Percentiles rank a stretch among this genome's conserved stretches.
These are phyloP conservation scores for Yamadazyma trypodendri DNA, from an alignment of 1,139 yeast species.

Conservation along the genomic window DNA sequence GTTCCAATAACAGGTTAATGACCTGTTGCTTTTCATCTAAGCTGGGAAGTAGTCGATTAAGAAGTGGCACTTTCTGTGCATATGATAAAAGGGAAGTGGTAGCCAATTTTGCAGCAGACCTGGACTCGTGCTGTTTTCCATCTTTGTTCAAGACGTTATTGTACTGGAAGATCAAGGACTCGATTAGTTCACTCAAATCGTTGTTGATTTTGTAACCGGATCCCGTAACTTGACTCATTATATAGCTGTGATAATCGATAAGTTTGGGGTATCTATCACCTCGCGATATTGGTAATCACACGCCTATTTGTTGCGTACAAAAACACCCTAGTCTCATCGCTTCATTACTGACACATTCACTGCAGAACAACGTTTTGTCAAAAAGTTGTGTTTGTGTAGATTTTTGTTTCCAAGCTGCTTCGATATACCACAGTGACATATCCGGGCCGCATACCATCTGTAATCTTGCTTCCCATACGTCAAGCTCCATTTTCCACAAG, in stretches of 20 bases:
- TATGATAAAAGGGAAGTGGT: slow-evolving; percentile 11
- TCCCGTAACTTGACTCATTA: slow-evolving; percentile 1
- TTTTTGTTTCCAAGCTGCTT: no score
- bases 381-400: no score
- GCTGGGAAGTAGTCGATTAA: slow-evolving; percentile 26
- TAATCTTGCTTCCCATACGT: no score
- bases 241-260: no score
- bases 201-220: slow-evolving; percentile 4
- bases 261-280: slow-evolving; percentile 1
- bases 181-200: slow-evolving; percentile 15
- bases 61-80: slow-evolving; percentile 24
- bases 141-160: slow-evolving; percentile 5
- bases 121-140: not conserved
- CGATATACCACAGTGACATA: no score
- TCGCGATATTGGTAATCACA: no score
- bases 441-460: no score
- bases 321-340: not conserved
- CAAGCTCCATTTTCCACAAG: no score
- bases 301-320: no score
- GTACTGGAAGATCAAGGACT: slow-evolving; percentile 14
- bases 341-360: no score
- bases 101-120: not conserved
- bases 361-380: no score
- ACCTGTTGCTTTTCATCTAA: slow-evolving; percentile 26
- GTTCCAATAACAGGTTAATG: slow-evolving; percentile 35